These are phyloP conservation scores for Trichosporon inkin DNA, from an alignment of 1,284 basidiomycete genomes.

Conservation along the genomic window DNA sequence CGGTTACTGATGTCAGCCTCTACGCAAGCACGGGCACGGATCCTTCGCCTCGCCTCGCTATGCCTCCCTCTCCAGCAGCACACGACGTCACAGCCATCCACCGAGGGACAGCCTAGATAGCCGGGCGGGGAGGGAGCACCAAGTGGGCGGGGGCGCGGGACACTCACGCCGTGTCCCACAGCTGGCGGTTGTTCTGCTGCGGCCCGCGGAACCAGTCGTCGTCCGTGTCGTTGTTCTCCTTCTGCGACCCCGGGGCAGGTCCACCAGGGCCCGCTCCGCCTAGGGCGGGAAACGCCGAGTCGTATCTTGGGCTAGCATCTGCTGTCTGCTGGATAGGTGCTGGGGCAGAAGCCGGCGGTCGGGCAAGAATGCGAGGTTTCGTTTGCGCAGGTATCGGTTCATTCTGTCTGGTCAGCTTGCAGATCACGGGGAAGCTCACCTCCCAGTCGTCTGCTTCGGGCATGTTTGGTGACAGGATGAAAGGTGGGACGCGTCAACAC, in stretches of 20 bases:
- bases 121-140: background rate
- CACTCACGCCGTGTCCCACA: slow-evolving; percentile 28
- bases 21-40: background rate
- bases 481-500: background rate
- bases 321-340: background rate
- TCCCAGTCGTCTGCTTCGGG: slow-evolving; percentile 6
- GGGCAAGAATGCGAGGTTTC: background rate
- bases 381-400: background rate
- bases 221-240: slow-evolving; percentile 2
- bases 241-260: background rate
- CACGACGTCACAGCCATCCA: too few species aligned
- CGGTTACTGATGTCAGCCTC: slow-evolving; percentile 19
- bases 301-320: background rate
- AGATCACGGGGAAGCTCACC: background rate
- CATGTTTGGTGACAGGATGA: background rate
- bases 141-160: background rate
- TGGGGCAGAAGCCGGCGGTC: background rate
- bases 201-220: slow-evolving; percentile 24
- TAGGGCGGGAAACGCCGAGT: background rate
- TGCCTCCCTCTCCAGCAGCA: background rate
- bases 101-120: background rate
- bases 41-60: background rate
- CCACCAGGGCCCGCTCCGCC: background rate
- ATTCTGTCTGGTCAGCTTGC: background rate
- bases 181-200: slow-evolving; percentile 21